Percentiles rank a stretch among this genome's conserved stretches.
Conservation (phyloP, 2,329 filamentous ascomycete species). For the Botrytis paeoniae region DNA sequence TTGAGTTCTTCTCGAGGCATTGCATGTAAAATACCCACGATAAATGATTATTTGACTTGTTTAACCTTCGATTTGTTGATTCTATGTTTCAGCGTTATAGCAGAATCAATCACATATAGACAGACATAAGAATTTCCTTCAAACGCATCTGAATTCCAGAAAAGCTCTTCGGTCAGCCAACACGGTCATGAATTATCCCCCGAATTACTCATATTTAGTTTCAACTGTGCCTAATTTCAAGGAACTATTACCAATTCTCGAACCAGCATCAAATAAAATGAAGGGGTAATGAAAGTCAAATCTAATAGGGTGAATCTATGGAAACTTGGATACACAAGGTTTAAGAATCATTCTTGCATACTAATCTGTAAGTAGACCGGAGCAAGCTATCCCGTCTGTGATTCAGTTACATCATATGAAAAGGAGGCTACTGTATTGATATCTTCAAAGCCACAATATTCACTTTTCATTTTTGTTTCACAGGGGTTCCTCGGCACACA, state of each 20-base stretch:
- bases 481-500: background rate
- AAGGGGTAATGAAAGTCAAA: background rate
- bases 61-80: background rate
- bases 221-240: background rate
- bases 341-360: background rate
- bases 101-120: background rate
- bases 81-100: background rate
- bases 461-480: background rate
- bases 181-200: background rate
- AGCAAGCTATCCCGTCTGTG: background rate
- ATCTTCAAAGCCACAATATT: background rate
- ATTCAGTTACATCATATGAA: background rate
- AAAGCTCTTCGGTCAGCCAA: background rate
- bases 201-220: background rate
- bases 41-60: background rate
- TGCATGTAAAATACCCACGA: background rate
- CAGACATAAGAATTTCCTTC: background rate
- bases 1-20: background rate
- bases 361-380: fast-evolving
- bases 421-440: background rate
- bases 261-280: background rate
- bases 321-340: background rate
- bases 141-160: background rate
- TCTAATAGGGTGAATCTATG: background rate
- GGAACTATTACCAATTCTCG: background rate